phyloP scores from a whole-genome alignment of 805 yeast genomes.

The Monosporozyma aerobia region DNA sequence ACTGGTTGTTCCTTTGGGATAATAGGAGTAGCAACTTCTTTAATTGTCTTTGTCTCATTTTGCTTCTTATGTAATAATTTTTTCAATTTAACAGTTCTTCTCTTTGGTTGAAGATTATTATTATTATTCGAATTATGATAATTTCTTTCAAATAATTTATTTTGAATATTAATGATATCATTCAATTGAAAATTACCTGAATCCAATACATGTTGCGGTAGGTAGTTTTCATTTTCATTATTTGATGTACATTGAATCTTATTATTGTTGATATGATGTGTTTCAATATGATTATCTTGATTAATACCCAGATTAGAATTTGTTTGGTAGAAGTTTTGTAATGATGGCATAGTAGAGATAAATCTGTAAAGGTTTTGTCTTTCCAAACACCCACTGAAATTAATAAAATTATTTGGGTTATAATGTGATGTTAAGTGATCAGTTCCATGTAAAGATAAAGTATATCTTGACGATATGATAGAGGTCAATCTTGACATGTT shows the following conservation, averaged over 20 bases:
- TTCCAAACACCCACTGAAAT: constrained; percentile 29
- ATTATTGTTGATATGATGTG: constrained; percentile 1
- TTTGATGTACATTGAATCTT: neutral
- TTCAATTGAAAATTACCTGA: constrained; percentile 17
- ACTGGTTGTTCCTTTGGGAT: neutral
- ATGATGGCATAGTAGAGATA: constrained; percentile 27
- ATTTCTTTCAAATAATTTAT: constrained; percentile 23
- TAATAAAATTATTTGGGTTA: constrained; percentile 29
- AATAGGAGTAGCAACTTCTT: neutral
- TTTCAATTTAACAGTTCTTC: constrained; percentile 23
- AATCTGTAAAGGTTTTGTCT: constrained; percentile 28
- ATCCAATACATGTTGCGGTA: constrained; percentile 20
- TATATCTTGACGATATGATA: constrained; percentile 66
- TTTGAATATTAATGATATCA: constrained; percentile 27
- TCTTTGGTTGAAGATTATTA: constrained; percentile 15
- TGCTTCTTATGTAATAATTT: constrained; percentile 5
- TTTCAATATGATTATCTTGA: constrained; percentile 1
- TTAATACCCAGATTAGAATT: constrained; percentile 7
- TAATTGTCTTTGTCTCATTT: neutral
- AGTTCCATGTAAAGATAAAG: constrained; percentile 63
- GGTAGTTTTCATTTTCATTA: constrained; percentile 10
- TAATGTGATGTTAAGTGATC: constrained; percentile 13
- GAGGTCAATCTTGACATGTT: constrained; percentile 59
- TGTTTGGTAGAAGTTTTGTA: constrained; percentile 13
- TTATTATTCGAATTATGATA: constrained; percentile 4